Evolutionary conservation across 2,329 filamentous ascomycete genomes (phyloP), one percentile per base, ranked within the genome.

Genomic region (Claviceps sp.): DNA sequence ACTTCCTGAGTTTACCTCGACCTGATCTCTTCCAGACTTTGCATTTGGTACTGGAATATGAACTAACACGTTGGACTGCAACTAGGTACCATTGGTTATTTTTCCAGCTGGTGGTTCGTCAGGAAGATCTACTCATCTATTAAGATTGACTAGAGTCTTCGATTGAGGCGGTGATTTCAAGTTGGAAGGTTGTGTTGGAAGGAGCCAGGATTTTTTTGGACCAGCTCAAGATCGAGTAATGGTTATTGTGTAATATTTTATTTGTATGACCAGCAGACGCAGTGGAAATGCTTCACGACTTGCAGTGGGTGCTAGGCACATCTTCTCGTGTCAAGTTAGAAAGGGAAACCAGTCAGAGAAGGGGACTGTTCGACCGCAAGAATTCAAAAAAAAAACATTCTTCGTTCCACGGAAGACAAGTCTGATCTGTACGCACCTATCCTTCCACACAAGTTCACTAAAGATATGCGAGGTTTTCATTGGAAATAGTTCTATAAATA

Each of bases 71-170:
- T 37, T 44, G 34, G 38, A 50, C 9, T 46, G 38, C 26, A 5
- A 48, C 48, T 57, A 96, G 93, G 91, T 36, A 86, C 91, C 0
- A 97, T 98, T 64, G 93, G 93, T 51, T 96, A 93, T 73, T 88
- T 96, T 61, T 82, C 93, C 8, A 94, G 88, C 66, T 97, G 90
- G 88, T 79, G 85, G 65, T 98, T 98, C 65, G 85, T 95, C 50
- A 81, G 87, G 59, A 91, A 86, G 67, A 98, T 98, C 55, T 98
- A 98, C 68, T 75, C 82, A 23, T 96, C 90, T n/a, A 95, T 98
- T 72, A 98, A 98, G 75, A 89, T 98, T 57, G 93, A 98, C 66
- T 98, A 72, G 67, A 53, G 4, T 2, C 13, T 36, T 29, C 14
- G 16, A 39, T 23, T 45, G 40, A 17, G 29, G 29, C 39, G 17